Conservation (phyloP, 805 yeast species). For the Candida maris region DNA sequence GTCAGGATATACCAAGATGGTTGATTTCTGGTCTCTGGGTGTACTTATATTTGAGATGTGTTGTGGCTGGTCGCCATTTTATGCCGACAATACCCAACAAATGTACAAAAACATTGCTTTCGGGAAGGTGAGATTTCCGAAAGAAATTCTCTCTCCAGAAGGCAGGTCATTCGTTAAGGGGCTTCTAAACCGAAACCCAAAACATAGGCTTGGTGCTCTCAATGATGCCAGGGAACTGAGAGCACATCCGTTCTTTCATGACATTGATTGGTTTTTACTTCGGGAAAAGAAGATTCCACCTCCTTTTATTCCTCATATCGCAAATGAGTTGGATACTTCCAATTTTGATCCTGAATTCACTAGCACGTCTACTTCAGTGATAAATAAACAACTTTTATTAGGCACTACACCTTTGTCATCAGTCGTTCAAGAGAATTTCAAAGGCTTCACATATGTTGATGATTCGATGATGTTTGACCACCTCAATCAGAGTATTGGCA, state of each 20-base stretch:
- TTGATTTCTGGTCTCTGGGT: slow-evolving; percentile 97
- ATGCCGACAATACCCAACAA: slow-evolving; percentile 96
- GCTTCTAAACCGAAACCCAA: slow-evolving; percentile 89
- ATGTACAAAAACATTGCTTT: slow-evolving; percentile 99
- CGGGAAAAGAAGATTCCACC: slow-evolving; percentile 84
- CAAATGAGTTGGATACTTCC: slow-evolving; percentile 89
- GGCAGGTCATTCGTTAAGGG: slow-evolving; percentile 97
- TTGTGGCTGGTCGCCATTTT: slow-evolving; percentile 99
- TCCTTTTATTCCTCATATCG: slow-evolving; percentile 91
- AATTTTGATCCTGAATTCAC: slow-evolving; percentile 98
- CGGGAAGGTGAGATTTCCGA: slow-evolving; percentile 96
- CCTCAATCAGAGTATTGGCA: slow-evolving; percentile 40
- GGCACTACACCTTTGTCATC: slow-evolving; percentile 85
- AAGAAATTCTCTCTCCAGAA: slow-evolving; percentile 87
- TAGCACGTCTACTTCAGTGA: slow-evolving; percentile 78
- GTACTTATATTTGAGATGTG: slow-evolving; percentile 98
- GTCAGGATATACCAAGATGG: slow-evolving; percentile 97
- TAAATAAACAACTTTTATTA: slow-evolving; percentile 62
- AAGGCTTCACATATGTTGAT: slow-evolving; percentile 95
- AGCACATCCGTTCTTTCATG: slow-evolving; percentile 88
- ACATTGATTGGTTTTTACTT: slow-evolving; percentile 84
- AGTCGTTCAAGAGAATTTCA: slow-evolving; percentile 92
- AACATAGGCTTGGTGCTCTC: slow-evolving; percentile 86
- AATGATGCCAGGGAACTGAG: slow-evolving; percentile 91
- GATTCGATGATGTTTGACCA: slow-evolving; percentile 90